Percentiles rank a stretch among this genome's conserved stretches.
Conservation (phyloP, 768 basidiomycete genomes). For the Leccinum incarnatum region DNA sequence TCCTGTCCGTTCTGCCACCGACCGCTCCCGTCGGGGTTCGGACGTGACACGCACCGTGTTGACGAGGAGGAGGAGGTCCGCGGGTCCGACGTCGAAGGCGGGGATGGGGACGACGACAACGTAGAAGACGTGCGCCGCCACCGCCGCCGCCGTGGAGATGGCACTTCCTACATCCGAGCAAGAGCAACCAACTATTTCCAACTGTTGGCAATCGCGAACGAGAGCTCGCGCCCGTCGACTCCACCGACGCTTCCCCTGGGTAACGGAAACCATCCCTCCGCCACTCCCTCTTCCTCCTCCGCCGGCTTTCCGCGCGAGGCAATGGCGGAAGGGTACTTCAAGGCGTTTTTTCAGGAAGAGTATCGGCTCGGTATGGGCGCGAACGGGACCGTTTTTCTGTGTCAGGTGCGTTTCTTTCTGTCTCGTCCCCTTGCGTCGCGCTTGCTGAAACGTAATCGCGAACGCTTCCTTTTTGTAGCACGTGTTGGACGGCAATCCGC, state of each 20-base stretch:
- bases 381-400: slow-evolving; percentile 86
- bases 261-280: slow-evolving; percentile 14
- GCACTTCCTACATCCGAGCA: slow-evolving; percentile 40
- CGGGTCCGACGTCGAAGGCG: not conserved
- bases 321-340: slow-evolving; percentile 92
- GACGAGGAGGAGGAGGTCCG: not conserved
- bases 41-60: slow-evolving; percentile 14
- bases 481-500: slow-evolving; percentile 79
- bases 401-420: slow-evolving; percentile 53
- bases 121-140: slow-evolving; percentile 26
- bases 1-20: slow-evolving; percentile 77
- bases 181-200: slow-evolving; percentile 79
- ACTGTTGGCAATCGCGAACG: slow-evolving; percentile 69
- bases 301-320: slow-evolving; percentile 56
- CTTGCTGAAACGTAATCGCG: slow-evolving; percentile 3
- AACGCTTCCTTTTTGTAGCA: slow-evolving; percentile 45
- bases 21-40: slow-evolving; percentile 47
- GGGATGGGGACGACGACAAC: not conserved
- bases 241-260: slow-evolving; percentile 35
- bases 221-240: slow-evolving; percentile 52
- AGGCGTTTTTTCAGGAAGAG: slow-evolving; percentile 90
- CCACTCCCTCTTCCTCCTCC: slow-evolving; percentile 11
- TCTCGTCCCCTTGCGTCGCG: not conserved
- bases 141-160: slow-evolving; percentile 26
- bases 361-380: slow-evolving; percentile 91